phyloP scores from a whole-genome alignment of 768 basidiomycete species.

The Suillus hirtellus region DNA sequence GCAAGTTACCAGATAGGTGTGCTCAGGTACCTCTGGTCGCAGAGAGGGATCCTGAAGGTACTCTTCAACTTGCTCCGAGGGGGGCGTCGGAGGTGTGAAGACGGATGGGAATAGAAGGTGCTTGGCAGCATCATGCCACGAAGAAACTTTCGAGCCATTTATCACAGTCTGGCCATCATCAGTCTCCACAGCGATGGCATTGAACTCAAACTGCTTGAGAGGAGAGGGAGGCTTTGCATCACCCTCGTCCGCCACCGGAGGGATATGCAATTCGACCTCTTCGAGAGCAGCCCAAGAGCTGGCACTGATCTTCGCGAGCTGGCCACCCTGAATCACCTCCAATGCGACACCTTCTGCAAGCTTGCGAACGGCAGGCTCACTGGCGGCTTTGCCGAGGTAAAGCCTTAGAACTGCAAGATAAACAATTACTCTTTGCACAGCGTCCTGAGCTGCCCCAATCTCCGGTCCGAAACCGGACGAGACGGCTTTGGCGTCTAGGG shows the following conservation, averaged over 20 bases:
- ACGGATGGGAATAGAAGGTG: conserved; percentile 86
- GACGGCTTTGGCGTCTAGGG: conserved; percentile 56
- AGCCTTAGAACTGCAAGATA: conserved; percentile 84
- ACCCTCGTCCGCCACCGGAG: conserved; percentile 21
- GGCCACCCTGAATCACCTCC: conserved; percentile 42
- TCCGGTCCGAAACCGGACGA: conserved; percentile 43
- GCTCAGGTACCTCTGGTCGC: conserved; percentile 84
- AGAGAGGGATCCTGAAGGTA: conserved; percentile 66
- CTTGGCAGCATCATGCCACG: conserved; percentile 87
- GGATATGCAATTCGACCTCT: conserved; percentile 47
- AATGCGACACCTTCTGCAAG: conserved; percentile 50
- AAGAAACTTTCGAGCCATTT: conserved; percentile 59
- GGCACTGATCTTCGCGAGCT: conserved; percentile 53
- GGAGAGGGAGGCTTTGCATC: conserved; percentile 26
- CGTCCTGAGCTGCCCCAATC: conserved; percentile 35
- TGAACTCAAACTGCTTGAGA: conserved; percentile 65
- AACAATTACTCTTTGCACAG: conserved; percentile 57
- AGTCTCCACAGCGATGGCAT: conserved; percentile 71
- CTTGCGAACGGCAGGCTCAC: conserved; percentile 51
- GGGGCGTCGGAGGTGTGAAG: conserved; percentile 55
- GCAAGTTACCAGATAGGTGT: conserved; percentile 92
- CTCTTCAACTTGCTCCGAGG: conserved; percentile 36
- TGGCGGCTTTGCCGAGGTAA: conserved; percentile 69
- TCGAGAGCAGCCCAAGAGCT: conserved; percentile 67
- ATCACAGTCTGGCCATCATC: conserved; percentile 56